These are phyloP conservation scores for Alternaria triticimaculans DNA, from an alignment of 2,329 filamentous ascomycete genomes.

Conservation along the genomic window DNA sequence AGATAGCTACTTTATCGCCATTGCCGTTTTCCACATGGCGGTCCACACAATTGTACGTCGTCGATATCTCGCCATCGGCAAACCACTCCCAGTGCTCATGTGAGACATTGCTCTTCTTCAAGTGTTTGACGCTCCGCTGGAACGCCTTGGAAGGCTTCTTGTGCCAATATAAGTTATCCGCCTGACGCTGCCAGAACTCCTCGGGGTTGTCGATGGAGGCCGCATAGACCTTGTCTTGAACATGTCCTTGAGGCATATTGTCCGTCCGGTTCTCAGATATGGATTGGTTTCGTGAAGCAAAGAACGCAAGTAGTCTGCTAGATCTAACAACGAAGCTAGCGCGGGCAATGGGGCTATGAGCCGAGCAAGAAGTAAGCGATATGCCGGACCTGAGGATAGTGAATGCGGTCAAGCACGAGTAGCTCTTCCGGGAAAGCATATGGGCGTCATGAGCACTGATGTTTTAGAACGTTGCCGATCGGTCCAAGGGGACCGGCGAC, in stretches of 20 bases:
- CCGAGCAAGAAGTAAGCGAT: neutral
- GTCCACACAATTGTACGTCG: slow-evolving; percentile 90
- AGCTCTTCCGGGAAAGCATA: neutral
- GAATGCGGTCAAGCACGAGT: neutral
- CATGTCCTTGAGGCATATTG: slow-evolving; percentile 20
- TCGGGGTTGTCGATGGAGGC: slow-evolving; percentile 72
- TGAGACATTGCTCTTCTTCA: slow-evolving; percentile 64
- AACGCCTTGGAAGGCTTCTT: slow-evolving; percentile 72
- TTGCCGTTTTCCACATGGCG: slow-evolving; percentile 80
- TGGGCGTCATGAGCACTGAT: neutral
- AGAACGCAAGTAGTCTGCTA: neutral
- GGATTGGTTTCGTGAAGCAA: neutral
- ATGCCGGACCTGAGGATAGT: neutral
- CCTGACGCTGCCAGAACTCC: slow-evolving; percentile 77
- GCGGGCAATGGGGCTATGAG: neutral
- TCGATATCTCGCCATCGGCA: slow-evolving; percentile 84
- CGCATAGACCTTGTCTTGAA: slow-evolving; percentile 59
- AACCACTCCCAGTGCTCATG: slow-evolving; percentile 92
- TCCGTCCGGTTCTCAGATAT: neutral
- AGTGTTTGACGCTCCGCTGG: slow-evolving; percentile 65
- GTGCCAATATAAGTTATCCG: slow-evolving; percentile 80
- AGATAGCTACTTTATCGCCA: slow-evolving; percentile 76
- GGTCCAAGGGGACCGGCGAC: slow-evolving; percentile 9
- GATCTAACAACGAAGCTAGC: neutral
- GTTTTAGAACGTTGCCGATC: slow-evolving; percentile 2